Percentiles rank a stretch among this genome's conserved stretches.
Evolutionary conservation across 2,329 filamentous ascomycete species (phyloP).

Genomic region (Colletotrichum nymphaeae): DNA sequence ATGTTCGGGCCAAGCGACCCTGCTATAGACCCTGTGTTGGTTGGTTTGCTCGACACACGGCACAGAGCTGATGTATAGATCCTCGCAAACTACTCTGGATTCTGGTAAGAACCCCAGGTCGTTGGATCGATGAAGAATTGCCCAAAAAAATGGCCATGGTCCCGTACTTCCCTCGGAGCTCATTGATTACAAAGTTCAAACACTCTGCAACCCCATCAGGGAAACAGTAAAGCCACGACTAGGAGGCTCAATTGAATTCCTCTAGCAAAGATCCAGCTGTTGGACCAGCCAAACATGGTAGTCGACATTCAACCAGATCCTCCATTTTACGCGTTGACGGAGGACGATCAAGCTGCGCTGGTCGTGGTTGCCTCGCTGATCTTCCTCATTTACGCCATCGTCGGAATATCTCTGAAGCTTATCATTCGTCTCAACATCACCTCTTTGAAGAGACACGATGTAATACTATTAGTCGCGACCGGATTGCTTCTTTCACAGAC

Average conservation of each 20-base stretch:
- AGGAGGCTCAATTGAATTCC: neutral
- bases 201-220: neutral
- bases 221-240: neutral
- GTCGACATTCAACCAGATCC: neutral
- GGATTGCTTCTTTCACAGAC: neutral
- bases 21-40: neutral
- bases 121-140: neutral
- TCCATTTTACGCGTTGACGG: slow-evolving; percentile 1
- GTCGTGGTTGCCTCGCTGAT: neutral
- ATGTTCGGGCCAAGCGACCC: neutral
- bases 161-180: no score
- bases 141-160: neutral
- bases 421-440: slow-evolving; percentile 18
- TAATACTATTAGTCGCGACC: neutral
- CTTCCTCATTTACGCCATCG: slow-evolving; percentile 4
- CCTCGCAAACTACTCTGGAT: neutral
- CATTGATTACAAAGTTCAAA: neutral
- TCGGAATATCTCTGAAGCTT: slow-evolving; percentile 6
- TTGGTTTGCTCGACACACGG: neutral
- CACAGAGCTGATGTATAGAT: neutral
- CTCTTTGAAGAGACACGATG: slow-evolving; percentile 3
- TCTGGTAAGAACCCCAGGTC: neutral
- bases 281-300: neutral
- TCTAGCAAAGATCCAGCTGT: neutral
- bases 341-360: neutral